A percentile compares a stretch with the other conserved stretches of the same genome.
Evolutionary conservation across 768 basidiomycete species (phyloP).

Genomic region (Mycena rebaudengoi): DNA sequence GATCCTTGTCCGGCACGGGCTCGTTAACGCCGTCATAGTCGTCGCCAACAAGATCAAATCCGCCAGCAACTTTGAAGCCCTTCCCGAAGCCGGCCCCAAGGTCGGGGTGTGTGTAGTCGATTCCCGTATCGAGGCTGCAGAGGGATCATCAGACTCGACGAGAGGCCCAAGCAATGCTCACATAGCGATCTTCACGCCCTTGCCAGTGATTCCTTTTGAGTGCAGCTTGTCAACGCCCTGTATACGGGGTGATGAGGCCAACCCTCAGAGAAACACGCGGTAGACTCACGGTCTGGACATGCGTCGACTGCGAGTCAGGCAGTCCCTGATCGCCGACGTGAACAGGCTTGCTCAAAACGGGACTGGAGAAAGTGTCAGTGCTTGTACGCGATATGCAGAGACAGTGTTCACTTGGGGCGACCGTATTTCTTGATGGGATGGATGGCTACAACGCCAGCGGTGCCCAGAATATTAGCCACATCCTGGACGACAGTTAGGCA

Average conservation of each 20-base stretch:
- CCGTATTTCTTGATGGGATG: conserved; percentile 58
- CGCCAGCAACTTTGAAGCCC: conserved; percentile 59
- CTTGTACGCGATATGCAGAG: too few relatives aligned
- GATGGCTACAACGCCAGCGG: conserved; percentile 63
- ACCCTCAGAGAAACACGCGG: not conserved
- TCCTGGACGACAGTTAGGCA: conserved; percentile 52
- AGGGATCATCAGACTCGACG: not conserved
- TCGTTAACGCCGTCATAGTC: conserved; percentile 58
- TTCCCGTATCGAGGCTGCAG: conserved; percentile 36
- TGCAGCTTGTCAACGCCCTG: conserved; percentile 74
- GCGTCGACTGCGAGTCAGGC: conserved; percentile 58
- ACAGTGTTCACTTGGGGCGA: conserved; percentile 47
- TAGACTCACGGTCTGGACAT: conserved; percentile 61
- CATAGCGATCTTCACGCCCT: conserved; percentile 75
- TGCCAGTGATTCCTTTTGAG: conserved; percentile 66
- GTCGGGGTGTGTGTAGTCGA: conserved; percentile 64
- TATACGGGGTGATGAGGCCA: not conserved
- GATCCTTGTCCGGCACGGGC: conserved; percentile 60
- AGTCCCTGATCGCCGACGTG: conserved; percentile 52
- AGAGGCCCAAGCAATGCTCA: conserved; percentile 40
- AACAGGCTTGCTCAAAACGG: conserved; percentile 44
- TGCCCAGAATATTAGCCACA: conserved; percentile 50
- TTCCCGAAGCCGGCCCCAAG: conserved; percentile 65
- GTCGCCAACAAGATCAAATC: conserved; percentile 68
- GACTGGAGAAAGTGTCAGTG: conserved; percentile 45